Conservation (phyloP, 2,329 filamentous ascomycete species). For the Fusarium mangiferae region DNA sequence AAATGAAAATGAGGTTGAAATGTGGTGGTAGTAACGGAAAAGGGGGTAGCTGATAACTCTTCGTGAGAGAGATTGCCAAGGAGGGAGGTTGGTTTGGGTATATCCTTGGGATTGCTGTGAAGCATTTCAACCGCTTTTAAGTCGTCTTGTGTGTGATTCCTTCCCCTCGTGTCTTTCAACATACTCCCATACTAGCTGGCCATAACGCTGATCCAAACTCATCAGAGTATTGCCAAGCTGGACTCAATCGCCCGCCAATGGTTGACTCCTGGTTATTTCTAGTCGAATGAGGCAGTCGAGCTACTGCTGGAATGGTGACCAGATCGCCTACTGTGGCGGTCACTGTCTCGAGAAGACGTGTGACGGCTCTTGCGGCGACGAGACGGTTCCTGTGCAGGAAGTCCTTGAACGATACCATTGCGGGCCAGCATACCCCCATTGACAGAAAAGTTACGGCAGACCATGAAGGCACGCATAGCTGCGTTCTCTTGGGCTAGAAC, state of each 20-base stretch:
- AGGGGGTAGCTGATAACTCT: constrained; percentile 4
- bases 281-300: constrained; percentile 70
- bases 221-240: constrained; percentile 17
- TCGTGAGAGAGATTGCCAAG: constrained; percentile 43
- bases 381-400: constrained; percentile 64
- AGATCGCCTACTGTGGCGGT: constrained; percentile 60
- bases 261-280: constrained; percentile 35
- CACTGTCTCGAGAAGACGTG: constrained; percentile 59
- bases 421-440: constrained; percentile 90
- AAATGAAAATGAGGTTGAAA: neutral
- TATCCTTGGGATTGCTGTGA: constrained; percentile 50
- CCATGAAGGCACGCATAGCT: constrained; percentile 95
- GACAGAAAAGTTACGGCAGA: constrained; percentile 96
- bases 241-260: constrained; percentile 3
- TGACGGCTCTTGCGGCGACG: constrained; percentile 65
- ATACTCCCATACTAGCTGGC: constrained; percentile 18
- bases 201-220: constrained; percentile 28
- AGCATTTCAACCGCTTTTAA: constrained; percentile 53
- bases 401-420: constrained; percentile 74
- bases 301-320: constrained; percentile 71
- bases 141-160: constrained; percentile 39
- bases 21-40: neutral
- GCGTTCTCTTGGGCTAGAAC: constrained; percentile 89
- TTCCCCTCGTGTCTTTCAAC: constrained; percentile 23
- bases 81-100: constrained; percentile 42